Conservation (phyloP, 805 yeast genomes). For the Lipomyces chichibuensis region DNA sequence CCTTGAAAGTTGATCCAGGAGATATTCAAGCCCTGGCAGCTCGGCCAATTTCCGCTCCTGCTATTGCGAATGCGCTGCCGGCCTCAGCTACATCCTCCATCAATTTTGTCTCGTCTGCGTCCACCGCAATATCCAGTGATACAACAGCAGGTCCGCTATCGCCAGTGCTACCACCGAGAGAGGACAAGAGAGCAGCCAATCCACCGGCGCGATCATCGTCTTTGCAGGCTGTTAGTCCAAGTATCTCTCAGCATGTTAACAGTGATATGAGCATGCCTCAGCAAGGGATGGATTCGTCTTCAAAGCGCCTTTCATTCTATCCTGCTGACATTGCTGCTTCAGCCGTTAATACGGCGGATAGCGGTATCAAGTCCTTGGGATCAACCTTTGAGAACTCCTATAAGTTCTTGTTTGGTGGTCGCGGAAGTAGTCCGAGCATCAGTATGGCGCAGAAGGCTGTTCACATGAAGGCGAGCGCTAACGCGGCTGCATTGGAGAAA, state of each 20-base stretch:
- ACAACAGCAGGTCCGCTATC: neutral
- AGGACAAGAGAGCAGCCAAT: neutral
- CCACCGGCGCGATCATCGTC: constrained; percentile 1
- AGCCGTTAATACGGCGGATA: constrained; percentile 39
- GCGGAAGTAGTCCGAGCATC: neutral
- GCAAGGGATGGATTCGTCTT: neutral
- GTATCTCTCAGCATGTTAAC: neutral
- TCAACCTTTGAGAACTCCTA: constrained; percentile 45
- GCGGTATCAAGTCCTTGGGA: constrained; percentile 42
- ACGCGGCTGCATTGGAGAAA: constrained; percentile 21
- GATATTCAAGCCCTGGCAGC: constrained; percentile 32
- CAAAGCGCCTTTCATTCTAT: constrained; percentile 17
- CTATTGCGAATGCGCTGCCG: constrained; percentile 6
- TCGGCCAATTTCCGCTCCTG: constrained; percentile 16
- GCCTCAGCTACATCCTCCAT: constrained; percentile 11
- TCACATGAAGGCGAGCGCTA: constrained; percentile 21
- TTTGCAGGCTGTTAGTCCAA: neutral
- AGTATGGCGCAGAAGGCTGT: constrained; percentile 9
- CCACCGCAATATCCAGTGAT: constrained; percentile 1
- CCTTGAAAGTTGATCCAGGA: constrained; percentile 40
- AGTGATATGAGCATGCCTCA: neutral
- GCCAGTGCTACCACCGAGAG: neutral
- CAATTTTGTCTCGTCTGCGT: neutral
- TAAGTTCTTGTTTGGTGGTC: constrained; percentile 39
- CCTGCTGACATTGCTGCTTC: constrained; percentile 41